phyloP scores from a whole-genome alignment of 2,329 filamentous ascomycete genomes.

The Hypoxylon sp. region DNA sequence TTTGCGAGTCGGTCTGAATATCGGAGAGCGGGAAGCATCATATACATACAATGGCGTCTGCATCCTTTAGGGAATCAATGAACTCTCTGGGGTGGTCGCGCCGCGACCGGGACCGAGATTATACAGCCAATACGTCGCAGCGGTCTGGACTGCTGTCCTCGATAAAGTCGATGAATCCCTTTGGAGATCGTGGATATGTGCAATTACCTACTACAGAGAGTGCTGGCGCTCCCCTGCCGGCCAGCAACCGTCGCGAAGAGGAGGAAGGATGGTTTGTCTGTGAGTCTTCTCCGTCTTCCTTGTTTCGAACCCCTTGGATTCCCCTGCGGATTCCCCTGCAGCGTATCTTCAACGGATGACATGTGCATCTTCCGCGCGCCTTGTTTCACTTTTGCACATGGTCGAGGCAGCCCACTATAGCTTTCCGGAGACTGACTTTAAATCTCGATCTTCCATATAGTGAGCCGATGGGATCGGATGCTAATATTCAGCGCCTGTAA shows the following conservation, averaged over 20 bases:
- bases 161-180: conserved; percentile 88
- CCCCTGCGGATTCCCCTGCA: conserved; percentile 61
- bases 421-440: conserved; percentile 49
- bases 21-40: conserved; percentile 13
- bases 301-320: conserved; percentile 45
- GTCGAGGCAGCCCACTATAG: conserved; percentile 46
- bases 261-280: conserved; percentile 95
- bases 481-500: conserved; percentile 94
- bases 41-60: conserved; percentile 77
- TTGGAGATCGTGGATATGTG: conserved; percentile 87
- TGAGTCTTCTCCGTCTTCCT: conserved; percentile 69
- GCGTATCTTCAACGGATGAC: conserved; percentile 54
- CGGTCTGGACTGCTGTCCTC: conserved; percentile 82
- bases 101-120: conserved; percentile 79
- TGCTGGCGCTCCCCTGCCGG: conserved; percentile 86
- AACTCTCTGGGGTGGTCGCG: conserved; percentile 96
- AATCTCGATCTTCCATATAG: conserved; percentile 63
- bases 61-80: conserved; percentile 93
- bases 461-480: conserved; percentile 96
- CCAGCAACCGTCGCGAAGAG: conserved; percentile 86
- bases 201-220: conserved; percentile 87
- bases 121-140: conserved; percentile 79
- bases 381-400: conserved; percentile 60
- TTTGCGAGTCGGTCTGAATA: conserved; percentile 30
- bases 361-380: conserved; percentile 60